Evolutionary conservation across 345 rosid species (phyloP), one percentile per base, ranked within the genome.

Genomic region (Pistacia integerrima): DNA sequence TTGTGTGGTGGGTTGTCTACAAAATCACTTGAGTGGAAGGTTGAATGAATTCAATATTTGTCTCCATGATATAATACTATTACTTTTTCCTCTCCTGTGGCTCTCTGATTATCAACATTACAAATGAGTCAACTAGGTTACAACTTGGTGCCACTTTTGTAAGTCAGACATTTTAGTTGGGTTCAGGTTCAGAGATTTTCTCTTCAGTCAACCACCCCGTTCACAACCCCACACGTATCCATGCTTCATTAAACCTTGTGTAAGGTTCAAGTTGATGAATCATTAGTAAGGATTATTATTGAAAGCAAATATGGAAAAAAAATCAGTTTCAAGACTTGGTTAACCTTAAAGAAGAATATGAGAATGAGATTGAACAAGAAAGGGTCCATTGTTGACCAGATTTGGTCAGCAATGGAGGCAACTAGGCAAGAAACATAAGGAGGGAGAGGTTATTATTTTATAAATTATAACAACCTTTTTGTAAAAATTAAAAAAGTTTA

Each of bases 1-100:
- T 73, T 67, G 22, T 62, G 49, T 3, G 76, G 76, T 73, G 68
- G 68, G 68, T 73, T 73, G 60, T 59, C 52, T 72, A 10, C 41
- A 16, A 60, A n/a, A 59, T 48, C 67, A 73, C 67, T 73, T 11
- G 68, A 73, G 76, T 73, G 68, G 57, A 44, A 17, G 30, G 28
- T 73, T 73, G 76, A 73, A 73, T 73, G 59, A 46, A 28, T 28
- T 64, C 68, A 48, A 28, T 11, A 8, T 30, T 11, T 35, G 33
- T 70, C 48, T 69, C 74, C 64, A 57, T 70, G 33, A 70, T 70
- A 70, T 70, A 13, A 35, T 56, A 36, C 25, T 18, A 30, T 11
- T 56, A 56, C 18, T 20, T 54, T 69, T 69, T 3, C 13, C 48
- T 11, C 2, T 41, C 8, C 4, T 62, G 65, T 62, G 65, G 44